Base-by-base conservation (phyloP, 805 yeast species). In the Wickerhamiella kurtzmanii region DNA sequence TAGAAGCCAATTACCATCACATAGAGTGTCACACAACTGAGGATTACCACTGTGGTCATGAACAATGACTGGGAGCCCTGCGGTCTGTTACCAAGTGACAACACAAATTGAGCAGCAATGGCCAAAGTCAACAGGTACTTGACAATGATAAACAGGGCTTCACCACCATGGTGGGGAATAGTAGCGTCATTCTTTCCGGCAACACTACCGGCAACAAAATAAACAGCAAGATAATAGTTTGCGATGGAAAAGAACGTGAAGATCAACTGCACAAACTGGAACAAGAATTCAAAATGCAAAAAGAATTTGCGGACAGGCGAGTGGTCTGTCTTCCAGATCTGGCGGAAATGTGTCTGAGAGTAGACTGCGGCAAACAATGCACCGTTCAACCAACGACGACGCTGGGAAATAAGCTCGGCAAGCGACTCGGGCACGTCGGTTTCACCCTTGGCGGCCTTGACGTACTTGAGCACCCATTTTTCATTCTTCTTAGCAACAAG, bases 341-440 rank as follows among this genome's bases (percentile, higher is more conserved):
- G 82, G 47, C 77, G 73, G 73, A 88, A 85, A 61, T 88, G 94
- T 47, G 83, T 60, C 53, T 84, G 84, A 2, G 96, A 79, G 62
- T 82, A 92, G 46, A 88, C 70, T 2, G 97, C 97, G 0, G 99
- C 97, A 68, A 92, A 92, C 60, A 92, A 75, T 2, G 98, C 94
- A 62, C 99, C 99, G 64, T 89, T 89, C 51, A 89, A 74, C 98
- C 98, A 89, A 71, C 98, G 79, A 69, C 98, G 81, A 69, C 98
- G 80, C 68, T 89, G 98, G 47, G 92, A 76, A 45, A 89, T 84
- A 60, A 92, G 86, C 60, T 92, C 97, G n/a, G 95, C 82, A 40
- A 88, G 73, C n/a, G 74, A 71, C 59, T 88, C 96, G 5, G 97
- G 97, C 44, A 87, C 95, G 74, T 89, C 97, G 1, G 97, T 89